A percentile compares a stretch with the other conserved stretches of the same genome.
These are phyloP conservation scores for Biscogniauxia mediterranea DNA, from an alignment of 2,329 filamentous ascomycete genomes.

Conservation along the genomic window DNA sequence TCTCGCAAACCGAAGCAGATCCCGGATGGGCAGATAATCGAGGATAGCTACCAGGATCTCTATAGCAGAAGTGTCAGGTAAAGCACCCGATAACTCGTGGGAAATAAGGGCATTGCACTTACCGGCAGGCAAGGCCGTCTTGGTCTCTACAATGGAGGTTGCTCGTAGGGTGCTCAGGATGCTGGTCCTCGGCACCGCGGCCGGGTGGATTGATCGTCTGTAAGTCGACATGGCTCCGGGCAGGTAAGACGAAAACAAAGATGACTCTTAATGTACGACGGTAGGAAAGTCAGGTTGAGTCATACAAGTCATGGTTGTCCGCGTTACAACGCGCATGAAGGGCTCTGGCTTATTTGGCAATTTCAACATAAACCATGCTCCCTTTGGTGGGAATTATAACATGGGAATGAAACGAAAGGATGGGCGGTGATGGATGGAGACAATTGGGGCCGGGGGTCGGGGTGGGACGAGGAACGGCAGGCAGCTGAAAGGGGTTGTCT, in stretches of 20 bases:
- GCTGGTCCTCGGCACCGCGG: slow-evolving; percentile 42
- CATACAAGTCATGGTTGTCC: neutral
- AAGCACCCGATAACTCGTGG: neutral
- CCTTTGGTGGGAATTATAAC: neutral
- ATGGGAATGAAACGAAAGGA: neutral
- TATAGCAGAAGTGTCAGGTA: slow-evolving; percentile 33
- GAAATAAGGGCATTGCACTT: slow-evolving; percentile 27
- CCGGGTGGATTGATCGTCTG: slow-evolving; percentile 37
- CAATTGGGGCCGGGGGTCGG: neutral
- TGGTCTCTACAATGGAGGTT: slow-evolving; percentile 75
- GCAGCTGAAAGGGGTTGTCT: neutral
- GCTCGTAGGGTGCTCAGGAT: slow-evolving; percentile 77
- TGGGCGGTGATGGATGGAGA: neutral
- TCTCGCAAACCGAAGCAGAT: slow-evolving; percentile 81
- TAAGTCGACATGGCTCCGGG: slow-evolving; percentile 34
- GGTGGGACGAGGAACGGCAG: neutral
- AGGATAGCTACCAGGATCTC: slow-evolving; percentile 87
- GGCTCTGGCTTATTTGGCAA: neutral
- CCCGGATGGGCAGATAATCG: slow-evolving; percentile 81
- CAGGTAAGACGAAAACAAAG: neutral
- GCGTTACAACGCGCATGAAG: neutral
- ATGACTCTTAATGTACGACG: neutral
- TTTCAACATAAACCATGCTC: neutral
- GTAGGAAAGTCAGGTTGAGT: neutral
- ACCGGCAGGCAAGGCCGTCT: slow-evolving; percentile 81